Evolutionary conservation across 352 stramenopile genomes (phyloP).

Genomic region (Phytophthora nicotianae): DNA sequence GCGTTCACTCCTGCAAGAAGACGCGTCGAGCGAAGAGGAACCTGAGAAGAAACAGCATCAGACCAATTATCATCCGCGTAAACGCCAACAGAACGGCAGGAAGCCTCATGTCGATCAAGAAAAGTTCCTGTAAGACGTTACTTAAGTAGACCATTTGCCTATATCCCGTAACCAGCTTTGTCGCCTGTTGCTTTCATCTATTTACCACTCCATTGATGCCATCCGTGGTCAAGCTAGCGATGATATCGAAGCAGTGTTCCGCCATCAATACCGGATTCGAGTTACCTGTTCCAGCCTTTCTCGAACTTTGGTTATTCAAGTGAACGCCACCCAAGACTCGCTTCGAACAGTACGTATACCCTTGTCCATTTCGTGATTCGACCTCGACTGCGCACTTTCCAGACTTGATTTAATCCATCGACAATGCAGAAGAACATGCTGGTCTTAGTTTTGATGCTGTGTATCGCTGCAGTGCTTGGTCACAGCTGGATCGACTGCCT

Average conservation of each 20-base stretch:
- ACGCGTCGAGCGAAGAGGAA: conserved; percentile 3
- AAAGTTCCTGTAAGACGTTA: conserved; percentile 47
- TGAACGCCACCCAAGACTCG: conserved; percentile 16
- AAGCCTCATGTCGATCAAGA: conserved; percentile 29
- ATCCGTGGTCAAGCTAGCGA: conserved; percentile 1
- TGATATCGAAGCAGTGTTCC: conserved; percentile 7
- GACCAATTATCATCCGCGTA: conserved; percentile 42
- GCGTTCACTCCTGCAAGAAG: conserved; percentile 31
- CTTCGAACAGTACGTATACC: conserved; percentile 15
- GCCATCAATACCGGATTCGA: conserved; percentile 4
- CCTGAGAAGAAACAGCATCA: conserved; percentile 23
- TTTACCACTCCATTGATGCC: conserved; percentile 4
- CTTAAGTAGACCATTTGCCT: conserved; percentile 14
- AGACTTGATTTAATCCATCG: conserved; percentile 1
- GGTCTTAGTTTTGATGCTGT: conserved; percentile 22
- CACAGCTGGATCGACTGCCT: conserved; percentile 82
- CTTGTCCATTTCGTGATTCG: conserved; percentile 24
- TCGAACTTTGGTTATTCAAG: conserved; percentile 17
- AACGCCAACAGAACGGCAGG: conserved; percentile 38
- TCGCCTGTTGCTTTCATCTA: conserved; percentile 5
- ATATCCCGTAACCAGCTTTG: conserved; percentile 22
- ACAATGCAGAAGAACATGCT: conserved; percentile 21
- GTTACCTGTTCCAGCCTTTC: conserved; percentile 28
- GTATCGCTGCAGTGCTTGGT: conserved; percentile 24
- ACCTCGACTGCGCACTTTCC: conserved; percentile 15